These are phyloP conservation scores for Elsinoe ampelina DNA, from an alignment of 2,329 filamentous ascomycete species.

Conservation along the genomic window DNA sequence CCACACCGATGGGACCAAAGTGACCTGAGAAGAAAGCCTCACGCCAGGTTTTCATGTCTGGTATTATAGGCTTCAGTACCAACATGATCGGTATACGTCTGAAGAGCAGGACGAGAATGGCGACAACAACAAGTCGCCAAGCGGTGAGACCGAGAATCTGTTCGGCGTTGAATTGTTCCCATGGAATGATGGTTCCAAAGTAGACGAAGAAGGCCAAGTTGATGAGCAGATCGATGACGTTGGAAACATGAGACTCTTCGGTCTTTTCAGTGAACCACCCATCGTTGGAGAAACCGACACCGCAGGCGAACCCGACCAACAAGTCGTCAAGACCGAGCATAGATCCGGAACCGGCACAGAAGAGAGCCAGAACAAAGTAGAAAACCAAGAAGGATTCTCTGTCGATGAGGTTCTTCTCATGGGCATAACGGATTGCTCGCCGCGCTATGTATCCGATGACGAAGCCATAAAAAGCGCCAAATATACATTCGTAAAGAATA, in stretches of 20 bases:
- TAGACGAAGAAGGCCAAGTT: constrained; percentile 98
- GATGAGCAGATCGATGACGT: constrained; percentile 94
- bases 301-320: constrained; percentile 85
- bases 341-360: constrained; percentile 88
- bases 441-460: constrained; percentile 79
- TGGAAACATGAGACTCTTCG: constrained; percentile 95
- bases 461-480: constrained; percentile 84
- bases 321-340: constrained; percentile 88
- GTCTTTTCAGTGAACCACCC: constrained; percentile 99
- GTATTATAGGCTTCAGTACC: constrained; percentile 79
- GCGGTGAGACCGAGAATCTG: constrained; percentile 61
- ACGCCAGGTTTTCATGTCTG: constrained; percentile 95
- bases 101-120: constrained; percentile 90
- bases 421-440: constrained; percentile 80
- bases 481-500: constrained; percentile 90
- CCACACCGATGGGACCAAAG: constrained; percentile 94
- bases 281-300: constrained; percentile 98
- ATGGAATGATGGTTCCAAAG: constrained; percentile 93
- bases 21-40: constrained; percentile 95
- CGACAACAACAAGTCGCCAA: constrained; percentile 88
- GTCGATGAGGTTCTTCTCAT: constrained; percentile 78
- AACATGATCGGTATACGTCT: constrained; percentile 94
- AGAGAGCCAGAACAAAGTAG: constrained; percentile 93
- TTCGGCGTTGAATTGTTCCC: constrained; percentile 76
- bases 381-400: constrained; percentile 96